A percentile compares a stretch with the other conserved stretches of the same genome.
These are phyloP conservation scores for Coleophoma cylindrospora DNA, from an alignment of 2,329 filamentous ascomycete genomes.

Conservation along the genomic window DNA sequence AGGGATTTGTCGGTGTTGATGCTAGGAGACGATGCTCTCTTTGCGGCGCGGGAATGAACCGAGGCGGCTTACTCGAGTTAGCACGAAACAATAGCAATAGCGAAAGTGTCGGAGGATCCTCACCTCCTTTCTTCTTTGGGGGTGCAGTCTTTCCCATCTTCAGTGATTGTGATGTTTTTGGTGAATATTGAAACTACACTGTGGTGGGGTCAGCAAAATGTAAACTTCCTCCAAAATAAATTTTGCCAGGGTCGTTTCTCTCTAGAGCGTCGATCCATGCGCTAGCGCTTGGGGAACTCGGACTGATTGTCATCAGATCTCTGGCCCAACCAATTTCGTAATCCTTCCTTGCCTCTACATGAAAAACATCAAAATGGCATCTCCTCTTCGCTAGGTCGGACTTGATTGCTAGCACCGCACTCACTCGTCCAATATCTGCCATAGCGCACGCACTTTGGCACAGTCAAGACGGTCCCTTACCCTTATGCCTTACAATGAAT, in stretches of 20 bases:
- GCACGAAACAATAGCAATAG: slow-evolving; percentile 1
- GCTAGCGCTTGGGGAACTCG: too few relatives aligned
- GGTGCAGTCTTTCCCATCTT: slow-evolving; percentile 28
- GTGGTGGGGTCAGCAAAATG: slow-evolving; percentile 2
- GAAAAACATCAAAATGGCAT: too few relatives aligned
- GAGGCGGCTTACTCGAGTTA: slow-evolving; percentile 38
- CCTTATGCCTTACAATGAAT: slow-evolving; percentile 26
- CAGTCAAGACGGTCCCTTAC: neutral
- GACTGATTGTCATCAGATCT: too few relatives aligned
- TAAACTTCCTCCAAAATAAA: slow-evolving; percentile 6
- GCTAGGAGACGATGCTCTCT: slow-evolving; percentile 65
- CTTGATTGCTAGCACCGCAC: too few relatives aligned
- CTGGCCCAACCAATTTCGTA: too few relatives aligned
- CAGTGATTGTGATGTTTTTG: too few relatives aligned
- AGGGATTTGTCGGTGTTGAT: slow-evolving; percentile 70
- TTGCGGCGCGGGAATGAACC: slow-evolving; percentile 68
- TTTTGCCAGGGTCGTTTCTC: neutral
- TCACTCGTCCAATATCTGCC: neutral
- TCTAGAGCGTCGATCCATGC: too few relatives aligned
- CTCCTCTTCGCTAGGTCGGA: too few relatives aligned
- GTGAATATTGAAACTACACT: too few relatives aligned
- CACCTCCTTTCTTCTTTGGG: slow-evolving; percentile 24
- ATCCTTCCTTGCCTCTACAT: too few relatives aligned
- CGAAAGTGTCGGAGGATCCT: slow-evolving; percentile 1
- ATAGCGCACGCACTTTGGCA: neutral